Conservation (phyloP, 1,284 basidiomycete species). For the Sanghuangporus sanghuang region DNA sequence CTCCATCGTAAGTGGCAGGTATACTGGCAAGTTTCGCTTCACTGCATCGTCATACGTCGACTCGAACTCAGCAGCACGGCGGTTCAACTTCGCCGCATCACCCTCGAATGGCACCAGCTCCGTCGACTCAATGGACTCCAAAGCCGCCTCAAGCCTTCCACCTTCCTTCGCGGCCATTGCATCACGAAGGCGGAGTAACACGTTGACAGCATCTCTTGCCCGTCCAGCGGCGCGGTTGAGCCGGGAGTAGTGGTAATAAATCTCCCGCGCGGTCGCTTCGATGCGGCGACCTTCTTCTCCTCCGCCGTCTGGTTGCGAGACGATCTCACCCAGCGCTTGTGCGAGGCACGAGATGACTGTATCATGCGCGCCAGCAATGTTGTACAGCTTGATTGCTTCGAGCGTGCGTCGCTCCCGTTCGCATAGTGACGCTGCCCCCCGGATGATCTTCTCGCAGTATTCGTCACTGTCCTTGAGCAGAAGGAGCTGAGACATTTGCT, state of each 20-base stretch:
- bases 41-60: conserved; percentile 75
- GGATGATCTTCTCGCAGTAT: conserved; percentile 82
- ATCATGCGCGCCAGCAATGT: conserved; percentile 88
- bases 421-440: conserved; percentile 74
- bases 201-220: conserved; percentile 74
- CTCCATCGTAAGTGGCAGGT: conserved; percentile 94
- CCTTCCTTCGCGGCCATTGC: conserved; percentile 75
- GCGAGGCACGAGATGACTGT: conserved; percentile 89
- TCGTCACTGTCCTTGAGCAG: conserved; percentile 66
- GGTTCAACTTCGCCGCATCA: conserved; percentile 82
- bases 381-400: conserved; percentile 94
- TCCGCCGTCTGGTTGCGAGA: conserved; percentile 64
- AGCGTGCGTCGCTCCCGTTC: conserved; percentile 76
- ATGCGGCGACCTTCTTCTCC: conserved; percentile 66
- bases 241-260: conserved; percentile 83
- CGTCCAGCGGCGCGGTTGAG: conserved; percentile 71
- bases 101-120: conserved; percentile 82
- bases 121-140: conserved; percentile 87
- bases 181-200: conserved; percentile 78
- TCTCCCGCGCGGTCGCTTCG: conserved; percentile 76
- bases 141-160: conserved; percentile 70
- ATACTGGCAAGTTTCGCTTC: conserved; percentile 85
- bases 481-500: conserved; percentile 76
- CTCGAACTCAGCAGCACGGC: conserved; percentile 87
- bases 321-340: conserved; percentile 82